Conservation (phyloP, 176 grass and related monocot species). For the Dactylis glomerata region DNA sequence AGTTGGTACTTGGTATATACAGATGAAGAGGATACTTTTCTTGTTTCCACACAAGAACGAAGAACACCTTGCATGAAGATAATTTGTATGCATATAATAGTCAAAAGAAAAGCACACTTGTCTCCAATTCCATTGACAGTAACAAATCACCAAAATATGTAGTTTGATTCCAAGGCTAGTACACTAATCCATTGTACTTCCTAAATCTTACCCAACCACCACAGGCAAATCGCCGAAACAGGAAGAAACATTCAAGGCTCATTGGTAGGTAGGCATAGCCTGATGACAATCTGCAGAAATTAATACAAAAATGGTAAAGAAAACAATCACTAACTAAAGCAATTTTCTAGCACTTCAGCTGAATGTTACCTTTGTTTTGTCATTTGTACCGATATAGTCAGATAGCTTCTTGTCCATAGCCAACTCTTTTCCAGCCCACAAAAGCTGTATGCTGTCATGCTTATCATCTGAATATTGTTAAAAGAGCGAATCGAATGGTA, state of each 20-base stretch:
- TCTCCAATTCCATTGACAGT: no score
- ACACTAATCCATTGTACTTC: no score
- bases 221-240: no score
- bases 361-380: conserved; percentile 66
- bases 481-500: not conserved
- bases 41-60: not conserved
- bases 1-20: not conserved
- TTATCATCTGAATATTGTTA: conserved; percentile 14
- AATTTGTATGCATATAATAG: conserved; percentile 1
- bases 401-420: conserved; percentile 42
- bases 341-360: not conserved
- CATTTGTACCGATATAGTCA: conserved; percentile 60
- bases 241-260: not conserved
- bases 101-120: not conserved
- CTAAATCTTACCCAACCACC: no score
- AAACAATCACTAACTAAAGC: not conserved
- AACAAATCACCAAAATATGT: no score
- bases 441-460: conserved; percentile 29
- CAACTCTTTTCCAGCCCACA: conserved; percentile 66
- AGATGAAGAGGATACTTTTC: not conserved
- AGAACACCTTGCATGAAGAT: not conserved
- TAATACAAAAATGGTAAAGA: not conserved
- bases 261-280: not conserved
- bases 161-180: no score
- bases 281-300: conserved; percentile 47